Percentiles rank a stretch among this genome's conserved stretches.
phyloP scores from a whole-genome alignment of 2,329 filamentous ascomycete genomes.

The Penicillium sp. region DNA sequence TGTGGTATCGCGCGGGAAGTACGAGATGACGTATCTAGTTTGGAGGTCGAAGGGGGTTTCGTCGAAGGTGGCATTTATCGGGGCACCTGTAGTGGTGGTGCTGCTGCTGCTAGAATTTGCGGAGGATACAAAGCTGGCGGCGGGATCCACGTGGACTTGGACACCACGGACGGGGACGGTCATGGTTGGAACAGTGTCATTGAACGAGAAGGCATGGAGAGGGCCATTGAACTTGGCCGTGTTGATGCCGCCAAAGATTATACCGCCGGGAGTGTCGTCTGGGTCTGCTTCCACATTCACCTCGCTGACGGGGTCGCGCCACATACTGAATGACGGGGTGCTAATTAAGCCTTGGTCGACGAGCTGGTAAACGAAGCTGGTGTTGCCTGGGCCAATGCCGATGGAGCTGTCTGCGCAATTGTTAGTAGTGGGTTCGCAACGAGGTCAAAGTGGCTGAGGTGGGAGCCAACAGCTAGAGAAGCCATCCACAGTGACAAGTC shows the following conservation, averaged over 20 bases:
- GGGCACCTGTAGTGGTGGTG: background rate
- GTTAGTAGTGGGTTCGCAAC: background rate
- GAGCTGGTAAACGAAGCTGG: conserved; percentile 12
- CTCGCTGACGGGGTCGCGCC: background rate
- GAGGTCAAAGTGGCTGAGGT: background rate
- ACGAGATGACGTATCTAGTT: background rate
- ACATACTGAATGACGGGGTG: conserved; percentile 12
- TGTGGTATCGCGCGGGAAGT: conserved; percentile 6
- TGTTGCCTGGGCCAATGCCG: conserved; percentile 1
- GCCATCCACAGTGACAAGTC: background rate
- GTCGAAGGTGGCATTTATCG: conserved; percentile 3
- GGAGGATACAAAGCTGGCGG: background rate
- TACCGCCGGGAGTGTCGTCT: background rate
- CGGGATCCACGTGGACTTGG: conserved; percentile 7
- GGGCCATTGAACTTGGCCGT: conserved; percentile 13
- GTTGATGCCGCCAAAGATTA: conserved; percentile 16
- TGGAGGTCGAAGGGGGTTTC: background rate
- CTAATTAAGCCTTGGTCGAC: conserved; percentile 9
- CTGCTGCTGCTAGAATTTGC: background rate
- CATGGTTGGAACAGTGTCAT: background rate
- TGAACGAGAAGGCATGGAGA: conserved; percentile 12
- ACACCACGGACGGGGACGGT: conserved; percentile 6
- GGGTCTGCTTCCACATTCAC: background rate
- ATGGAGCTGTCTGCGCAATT: conserved; percentile 7
- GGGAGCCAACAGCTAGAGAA: background rate